phyloP scores from a whole-genome alignment of 1,284 basidiomycete species.

The Moesziomyces sp. region DNA sequence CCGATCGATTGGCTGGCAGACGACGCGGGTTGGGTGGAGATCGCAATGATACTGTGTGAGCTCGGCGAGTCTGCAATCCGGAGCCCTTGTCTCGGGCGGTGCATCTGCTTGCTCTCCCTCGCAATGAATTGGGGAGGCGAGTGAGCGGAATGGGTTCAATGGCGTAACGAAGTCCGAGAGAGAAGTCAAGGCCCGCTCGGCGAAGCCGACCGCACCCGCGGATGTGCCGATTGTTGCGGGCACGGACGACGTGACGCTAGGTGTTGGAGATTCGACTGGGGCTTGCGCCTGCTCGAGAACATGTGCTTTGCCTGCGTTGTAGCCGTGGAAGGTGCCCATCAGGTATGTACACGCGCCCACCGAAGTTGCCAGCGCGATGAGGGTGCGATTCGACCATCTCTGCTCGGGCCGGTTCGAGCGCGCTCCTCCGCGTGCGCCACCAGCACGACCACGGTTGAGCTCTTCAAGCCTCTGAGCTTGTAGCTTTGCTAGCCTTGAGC shows the following conservation, averaged over 20 bases:
- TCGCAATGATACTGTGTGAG: constrained; percentile 56
- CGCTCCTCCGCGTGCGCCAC: constrained; percentile 1
- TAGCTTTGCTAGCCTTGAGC: constrained; percentile 23
- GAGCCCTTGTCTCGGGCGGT: not conserved
- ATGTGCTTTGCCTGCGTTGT: constrained; percentile 34
- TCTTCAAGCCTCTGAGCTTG: constrained; percentile 39
- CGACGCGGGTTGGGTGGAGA: constrained; percentile 32
- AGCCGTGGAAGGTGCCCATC: constrained; percentile 41
- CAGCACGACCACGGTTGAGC: constrained; percentile 16
- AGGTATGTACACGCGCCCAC: constrained; percentile 44
- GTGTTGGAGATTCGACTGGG: not conserved
- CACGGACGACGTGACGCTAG: not conserved
- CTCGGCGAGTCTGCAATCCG: constrained; percentile 41
- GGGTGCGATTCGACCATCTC: constrained; percentile 45
- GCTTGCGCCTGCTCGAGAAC: constrained; percentile 8
- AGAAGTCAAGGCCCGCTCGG: not conserved
- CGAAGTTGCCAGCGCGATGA: constrained; percentile 41
- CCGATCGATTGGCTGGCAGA: constrained; percentile 57
- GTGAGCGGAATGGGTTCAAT: constrained; percentile 1
- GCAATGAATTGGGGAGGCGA: constrained; percentile 11
- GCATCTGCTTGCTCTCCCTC: constrained; percentile 2
- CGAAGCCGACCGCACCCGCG: not conserved
- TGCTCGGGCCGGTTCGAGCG: constrained; percentile 32
- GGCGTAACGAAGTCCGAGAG: not conserved
- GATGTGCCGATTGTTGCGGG: not conserved